Evolutionary conservation across 768 basidiomycete species (phyloP).

Genomic region (Pisolithus marmoratus): DNA sequence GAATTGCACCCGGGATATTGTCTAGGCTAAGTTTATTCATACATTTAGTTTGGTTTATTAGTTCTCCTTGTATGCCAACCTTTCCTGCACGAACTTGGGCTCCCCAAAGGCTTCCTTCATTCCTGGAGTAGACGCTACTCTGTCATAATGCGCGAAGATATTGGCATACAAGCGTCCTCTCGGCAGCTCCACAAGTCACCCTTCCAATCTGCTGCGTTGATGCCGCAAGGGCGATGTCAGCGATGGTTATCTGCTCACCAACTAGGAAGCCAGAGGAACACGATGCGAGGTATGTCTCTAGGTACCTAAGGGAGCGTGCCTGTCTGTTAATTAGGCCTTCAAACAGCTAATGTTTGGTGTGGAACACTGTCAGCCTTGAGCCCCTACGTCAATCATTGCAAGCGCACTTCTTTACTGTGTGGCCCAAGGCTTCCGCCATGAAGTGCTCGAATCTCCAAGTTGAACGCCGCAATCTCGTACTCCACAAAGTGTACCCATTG

Average conservation of each 20-base stretch:
- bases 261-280: slow-evolving; percentile 18
- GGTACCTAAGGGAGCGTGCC: slow-evolving; percentile 16
- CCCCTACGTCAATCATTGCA: not conserved
- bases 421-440: slow-evolving; percentile 15
- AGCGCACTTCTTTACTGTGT: slow-evolving; percentile 18
- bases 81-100: slow-evolving; percentile 14
- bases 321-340: slow-evolving; percentile 12
- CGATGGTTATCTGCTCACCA: slow-evolving; percentile 19
- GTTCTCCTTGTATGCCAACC: slow-evolving; percentile 5
- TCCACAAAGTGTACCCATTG: slow-evolving; percentile 29
- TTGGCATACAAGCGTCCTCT: slow-evolving; percentile 22
- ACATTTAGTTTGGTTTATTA: too few relatives aligned
- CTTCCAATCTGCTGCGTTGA: slow-evolving; percentile 16
- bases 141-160: slow-evolving; percentile 22
- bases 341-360: slow-evolving; percentile 11
- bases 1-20: too few relatives aligned
- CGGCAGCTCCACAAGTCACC: slow-evolving; percentile 20
- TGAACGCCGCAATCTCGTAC: slow-evolving; percentile 19
- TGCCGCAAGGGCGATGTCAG: slow-evolving; percentile 20
- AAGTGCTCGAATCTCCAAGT: slow-evolving; percentile 14
- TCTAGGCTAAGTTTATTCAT: too few relatives aligned
- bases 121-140: slow-evolving; percentile 12
- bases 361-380: not conserved
- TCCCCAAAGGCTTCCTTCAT: slow-evolving; percentile 15
- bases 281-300: slow-evolving; percentile 19